Base-by-base conservation (phyloP, 2,329 filamentous ascomycete genomes). In the Knoxdaviesia capensis region DNA sequence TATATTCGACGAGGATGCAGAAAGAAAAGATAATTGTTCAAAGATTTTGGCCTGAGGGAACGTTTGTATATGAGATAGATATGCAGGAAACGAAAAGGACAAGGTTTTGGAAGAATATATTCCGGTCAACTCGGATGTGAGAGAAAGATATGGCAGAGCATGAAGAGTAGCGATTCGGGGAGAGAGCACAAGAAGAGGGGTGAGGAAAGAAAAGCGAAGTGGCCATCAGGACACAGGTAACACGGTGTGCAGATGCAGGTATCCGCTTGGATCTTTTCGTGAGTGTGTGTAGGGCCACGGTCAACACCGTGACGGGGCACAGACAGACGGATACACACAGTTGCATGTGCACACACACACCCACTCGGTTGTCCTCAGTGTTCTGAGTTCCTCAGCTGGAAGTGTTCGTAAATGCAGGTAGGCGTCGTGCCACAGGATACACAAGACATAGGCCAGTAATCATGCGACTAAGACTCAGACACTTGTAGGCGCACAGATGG, bases 1-100 rank as follows among this genome's bases (percentile, higher is more conserved):
- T 7, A 11, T 43, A n/a, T 29, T 35, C 34, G 34, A 9, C 34
- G 7, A 57, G 20, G 44, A 38, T 11, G 28, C 30, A 43, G 31
- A 36, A 20, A 20, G 3, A 20, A 20, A 20, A 36, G 38, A 36
- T n/a, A n/a, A 39, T 34, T 29, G 37, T 11, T 5, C 31, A 43
- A 35, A 30, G 31, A 39, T 41, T 30, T 20, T 29, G 6, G 33
- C 11, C 42, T 33, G 34, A 32, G 30, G 20, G 33, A 32, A 6
- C 34, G 28, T 31, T 36, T 31, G 41, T 40, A 31, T 38, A 37
- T 29, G 33, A 11, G 34, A 41, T 40, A 35, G n/a, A 30, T 31
- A 40, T 35, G 34, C 31, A 32, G 38, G 10, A 28, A 29, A 38
- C 31, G 34, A 6, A 7, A n/a, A 36, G 33, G 31, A 10, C 30